These are phyloP conservation scores for Dissophora ornata DNA, from an alignment of 192 early-diverging fungal genomes.

Conservation along the genomic window DNA sequence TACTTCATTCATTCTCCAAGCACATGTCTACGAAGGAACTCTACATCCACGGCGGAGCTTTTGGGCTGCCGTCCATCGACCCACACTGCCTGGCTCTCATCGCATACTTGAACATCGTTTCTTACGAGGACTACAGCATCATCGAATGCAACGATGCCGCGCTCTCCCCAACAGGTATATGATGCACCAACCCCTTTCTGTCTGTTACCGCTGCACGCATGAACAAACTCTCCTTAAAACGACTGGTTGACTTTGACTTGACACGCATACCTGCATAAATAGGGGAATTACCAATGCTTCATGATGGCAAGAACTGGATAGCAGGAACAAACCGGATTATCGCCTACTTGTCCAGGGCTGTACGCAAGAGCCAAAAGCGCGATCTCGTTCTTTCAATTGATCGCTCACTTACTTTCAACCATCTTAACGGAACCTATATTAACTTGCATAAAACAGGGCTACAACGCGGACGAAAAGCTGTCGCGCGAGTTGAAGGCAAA, in stretches of 20 bases:
- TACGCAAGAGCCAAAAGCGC: neutral
- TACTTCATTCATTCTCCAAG: neutral
- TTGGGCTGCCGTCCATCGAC: constrained; percentile 75
- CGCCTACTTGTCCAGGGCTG: constrained; percentile 51
- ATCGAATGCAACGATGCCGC: constrained; percentile 28
- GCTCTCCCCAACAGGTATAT: neutral
- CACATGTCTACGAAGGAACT: constrained; percentile 54
- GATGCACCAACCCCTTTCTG: constrained; percentile 68
- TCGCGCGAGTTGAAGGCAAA: constrained; percentile 54
- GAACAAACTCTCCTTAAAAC: too few species aligned
- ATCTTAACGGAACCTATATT: neutral
- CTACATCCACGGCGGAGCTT: constrained; percentile 74
- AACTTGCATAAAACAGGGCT: constrained; percentile 7
- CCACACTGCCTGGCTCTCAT: constrained; percentile 75
- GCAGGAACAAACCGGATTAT: constrained; percentile 62
- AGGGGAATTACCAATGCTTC: constrained; percentile 80
- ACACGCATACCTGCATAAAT: constrained; percentile 58
- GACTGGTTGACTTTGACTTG: too few species aligned
- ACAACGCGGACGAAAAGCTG: constrained; percentile 50
- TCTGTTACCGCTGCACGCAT: constrained; percentile 70
- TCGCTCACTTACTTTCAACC: too few species aligned
- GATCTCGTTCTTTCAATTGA: too few species aligned
- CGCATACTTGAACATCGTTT: constrained; percentile 68
- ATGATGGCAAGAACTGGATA: constrained; percentile 67
- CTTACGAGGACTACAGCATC: constrained; percentile 62